Evolutionary conservation across 2,329 filamentous ascomycete species (phyloP), one percentile per base, ranked within the genome.

Genomic region (Xylariaceae sp.): DNA sequence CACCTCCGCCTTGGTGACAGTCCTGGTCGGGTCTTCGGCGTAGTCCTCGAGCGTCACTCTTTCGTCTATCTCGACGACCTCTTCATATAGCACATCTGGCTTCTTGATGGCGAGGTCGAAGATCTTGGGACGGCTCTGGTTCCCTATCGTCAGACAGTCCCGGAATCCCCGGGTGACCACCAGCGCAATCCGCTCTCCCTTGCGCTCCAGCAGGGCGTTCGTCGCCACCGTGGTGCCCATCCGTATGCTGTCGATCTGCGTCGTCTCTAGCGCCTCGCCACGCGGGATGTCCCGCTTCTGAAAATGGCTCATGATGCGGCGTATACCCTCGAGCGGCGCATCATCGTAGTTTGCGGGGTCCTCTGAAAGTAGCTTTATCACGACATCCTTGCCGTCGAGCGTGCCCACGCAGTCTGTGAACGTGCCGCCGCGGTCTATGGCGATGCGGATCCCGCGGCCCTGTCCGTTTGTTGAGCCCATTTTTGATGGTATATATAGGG

Each of bases 181-280:
- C 74, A 97, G 82, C 11, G 90, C 92, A 70, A 94, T 93, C 67
- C 85, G 86, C 76, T 96, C 92, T 52, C 92, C 92, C 74, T 96
- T 96, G 59, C 92, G 81, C 74, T 97, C 92, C 1, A 97, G 80
- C 58, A 97, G 76, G 0, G 92, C 92, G 73, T 97, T 97, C 0
- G 92, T 97, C 8, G 92, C 92, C 10, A 97, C 92, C 0, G 92
- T 97, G 1, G 92, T 97, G 50, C 92, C 92, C 92, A 97, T 97
- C 52, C 92, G 88, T 72, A 97, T 96, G 57, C 89, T 92, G 67
- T 94, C 90, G 67, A 97, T 95, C 69, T 86, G 77, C 15, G 86
- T 84, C 0, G 92, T 96, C 73, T 96, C 91, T 7, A 96, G 78
- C 0, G 88, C 78, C 71, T 92, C 80, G 30, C 90, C 91, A 52